Base-by-base conservation (phyloP, 306 rosid genomes). In the Prunus mongolica region DNA sequence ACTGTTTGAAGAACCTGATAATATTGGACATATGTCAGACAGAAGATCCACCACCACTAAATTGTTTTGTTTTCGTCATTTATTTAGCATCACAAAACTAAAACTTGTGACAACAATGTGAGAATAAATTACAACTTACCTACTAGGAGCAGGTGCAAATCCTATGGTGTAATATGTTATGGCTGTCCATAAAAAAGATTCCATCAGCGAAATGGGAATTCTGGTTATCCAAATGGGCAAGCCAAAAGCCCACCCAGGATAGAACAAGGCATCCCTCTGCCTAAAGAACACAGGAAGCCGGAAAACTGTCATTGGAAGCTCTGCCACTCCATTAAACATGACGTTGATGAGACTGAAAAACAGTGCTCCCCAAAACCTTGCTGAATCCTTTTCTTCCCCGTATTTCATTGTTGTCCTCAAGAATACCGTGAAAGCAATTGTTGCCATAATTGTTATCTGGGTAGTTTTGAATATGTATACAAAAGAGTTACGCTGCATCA, bases 111-210 rank as follows among this genome's bases (percentile, higher is more conserved):
- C 13, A 34, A 28, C 12, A 2, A 52, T 6, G 61, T 4, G 5
- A 67, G 12, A n/a, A 22, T 51, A 45, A 27, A 6, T n/a, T 56
- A 67, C 3, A 81, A 11, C 71, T 75, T 74, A 88, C 96, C 91
- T 86, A 72, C 86, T 75, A 0, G 90, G 77, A 80, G 83, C 85
- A 12, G 97, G 97, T 24, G 97, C 89, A 32, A 78, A 83, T 7
- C 94, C 94, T 34, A 91, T 83, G 16, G 92, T 34, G 84, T 91
- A 89, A 71, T 91, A 91, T 9, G 84, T 83, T 15, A 83, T 58
- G 24, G 16, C 27, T 4, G 73, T 30, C 86, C 86, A 83, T 32
- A 77, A 73, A 15, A 24, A 74, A 12, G 84, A 76, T 30, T 83
- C 87, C 50, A 83, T 10, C 12, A 83, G 20, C 13, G 87, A 76